These are phyloP conservation scores for Mastigamoeba balamuthi DNA, from an alignment of 78 protist species.

Conservation along the genomic window DNA sequence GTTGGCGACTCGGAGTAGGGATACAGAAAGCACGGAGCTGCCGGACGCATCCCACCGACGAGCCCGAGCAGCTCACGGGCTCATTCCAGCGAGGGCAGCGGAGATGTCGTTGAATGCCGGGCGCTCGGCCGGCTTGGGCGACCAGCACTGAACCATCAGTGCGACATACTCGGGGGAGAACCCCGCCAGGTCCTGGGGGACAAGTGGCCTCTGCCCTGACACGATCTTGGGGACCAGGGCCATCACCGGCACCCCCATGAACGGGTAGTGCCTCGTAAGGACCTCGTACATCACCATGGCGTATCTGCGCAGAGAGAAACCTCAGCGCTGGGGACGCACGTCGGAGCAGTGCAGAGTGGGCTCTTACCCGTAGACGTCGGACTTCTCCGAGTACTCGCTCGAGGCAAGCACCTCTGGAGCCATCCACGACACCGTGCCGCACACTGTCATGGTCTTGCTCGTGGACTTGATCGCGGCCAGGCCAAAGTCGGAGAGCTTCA, in stretches of 20 bases:
- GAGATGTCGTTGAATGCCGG: slow-evolving; percentile 37
- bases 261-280: slow-evolving; percentile 30
- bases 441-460: slow-evolving; percentile 25
- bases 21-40: no score
- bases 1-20: no score
- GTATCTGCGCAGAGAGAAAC: no score
- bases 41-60: no score
- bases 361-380: slow-evolving; percentile 37
- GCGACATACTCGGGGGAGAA: slow-evolving; percentile 19
- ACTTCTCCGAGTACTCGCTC: slow-evolving; percentile 30
- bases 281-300: slow-evolving; percentile 35
- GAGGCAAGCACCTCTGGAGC: slow-evolving; percentile 40
- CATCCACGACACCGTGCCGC: slow-evolving; percentile 47
- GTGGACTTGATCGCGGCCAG: slow-evolving; percentile 40
- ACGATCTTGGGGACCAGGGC: slow-evolving; percentile 32
- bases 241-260: slow-evolving; percentile 33
- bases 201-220: slow-evolving; percentile 23
- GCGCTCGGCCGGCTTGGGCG: slow-evolving; percentile 31
- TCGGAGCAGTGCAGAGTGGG: no score
- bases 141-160: slow-evolving; percentile 32
- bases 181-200: slow-evolving; percentile 38
- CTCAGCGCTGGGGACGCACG: no score
- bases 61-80: no score
- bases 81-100: no score
- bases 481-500: slow-evolving; percentile 61